These are phyloP conservation scores for Suaeda aralocaspica DNA, from an alignment of 148 eudicot genomes.

Conservation along the genomic window DNA sequence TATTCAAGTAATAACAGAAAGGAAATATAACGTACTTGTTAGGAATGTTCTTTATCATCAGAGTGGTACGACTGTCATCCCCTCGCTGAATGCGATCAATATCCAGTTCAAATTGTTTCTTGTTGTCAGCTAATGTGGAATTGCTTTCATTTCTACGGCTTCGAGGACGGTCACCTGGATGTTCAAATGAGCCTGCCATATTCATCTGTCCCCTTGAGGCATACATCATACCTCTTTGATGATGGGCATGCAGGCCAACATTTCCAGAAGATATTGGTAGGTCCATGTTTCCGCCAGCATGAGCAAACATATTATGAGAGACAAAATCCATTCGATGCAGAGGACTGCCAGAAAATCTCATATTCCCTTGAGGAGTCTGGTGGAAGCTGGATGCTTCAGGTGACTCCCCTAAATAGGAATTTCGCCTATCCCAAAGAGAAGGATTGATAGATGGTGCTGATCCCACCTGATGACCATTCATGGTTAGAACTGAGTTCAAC, in stretches of 20 bases:
- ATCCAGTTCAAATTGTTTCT: conserved; percentile 84
- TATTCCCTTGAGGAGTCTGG: conserved; percentile 59
- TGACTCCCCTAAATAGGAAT: conserved; percentile 48
- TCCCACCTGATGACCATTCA: conserved; percentile 60
- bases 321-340: conserved; percentile 54
- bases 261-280: conserved; percentile 50
- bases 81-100: conserved; percentile 64
- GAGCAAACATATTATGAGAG: conserved; percentile 49
- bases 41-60: conserved; percentile 92
- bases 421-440: conserved; percentile 70
- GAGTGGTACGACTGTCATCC: conserved; percentile 79
- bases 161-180: conserved; percentile 56
- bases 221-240: conserved; percentile 55
- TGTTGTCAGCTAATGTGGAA: conserved; percentile 57
- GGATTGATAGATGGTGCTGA: conserved; percentile 70
- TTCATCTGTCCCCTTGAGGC: conserved; percentile 57
- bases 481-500: conserved; percentile 42
- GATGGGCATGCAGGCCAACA: conserved; percentile 49
- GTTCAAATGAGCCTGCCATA: conserved; percentile 53
- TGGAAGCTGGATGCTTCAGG: conserved; percentile 59
- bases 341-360: conserved; percentile 55
- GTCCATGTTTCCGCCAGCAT: conserved; percentile 58
- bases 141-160: conserved; percentile 52
- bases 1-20: not conserved
- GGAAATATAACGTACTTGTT: conserved; percentile 64